Base-by-base conservation (phyloP, 805 yeast species). In the Clavispora vitiphila region DNA sequence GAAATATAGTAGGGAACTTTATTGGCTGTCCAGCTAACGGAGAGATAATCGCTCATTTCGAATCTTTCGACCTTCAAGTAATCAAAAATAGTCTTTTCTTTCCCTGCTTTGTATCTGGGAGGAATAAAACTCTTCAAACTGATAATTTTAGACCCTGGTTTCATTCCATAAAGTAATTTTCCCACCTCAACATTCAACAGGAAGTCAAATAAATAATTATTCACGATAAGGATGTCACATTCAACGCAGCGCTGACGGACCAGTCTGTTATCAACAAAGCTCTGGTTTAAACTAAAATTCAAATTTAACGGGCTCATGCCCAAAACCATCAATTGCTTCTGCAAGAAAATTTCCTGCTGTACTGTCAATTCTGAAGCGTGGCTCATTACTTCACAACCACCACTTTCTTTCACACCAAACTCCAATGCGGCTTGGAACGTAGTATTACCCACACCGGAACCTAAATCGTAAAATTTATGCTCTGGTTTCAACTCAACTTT, bases 391-490 rank as follows among this genome's bases (percentile, higher is more conserved):
- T 90, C 97, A 61, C 91, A 86, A 1, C 97, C 97, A 55, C 86
- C 87, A 60, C 95, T 82, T 12, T 57, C 50, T 40, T 71, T 71
- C 46, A 89, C 84, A 2, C 96, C 96, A 57, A 77, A 80, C 54
- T 89, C 96, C 26, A 90, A 61, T 0, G 96, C 88, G 0, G 96
- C 95, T 59, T 89, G 96, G 32, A 89, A 73, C 0, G 85, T 83
- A 43, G 96, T 87, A 57, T 90, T 90, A 0, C 96, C 97, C 12
- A 90, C 96, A 12, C 97, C 97, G 0, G 96, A 87, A 0, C 97
- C 97, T 19, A 90, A 68, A 62, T 90, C 97, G 47, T 90, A 79
- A 54, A 88, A 89, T n/a, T 69, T 75, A 34, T 77, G 74, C 1
- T 61, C 62, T 1, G 77, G 69, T 27, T 66, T 60, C 38, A 89